Evolutionary conservation across 768 basidiomycete species (phyloP).

Genomic region (Mycena rosella): DNA sequence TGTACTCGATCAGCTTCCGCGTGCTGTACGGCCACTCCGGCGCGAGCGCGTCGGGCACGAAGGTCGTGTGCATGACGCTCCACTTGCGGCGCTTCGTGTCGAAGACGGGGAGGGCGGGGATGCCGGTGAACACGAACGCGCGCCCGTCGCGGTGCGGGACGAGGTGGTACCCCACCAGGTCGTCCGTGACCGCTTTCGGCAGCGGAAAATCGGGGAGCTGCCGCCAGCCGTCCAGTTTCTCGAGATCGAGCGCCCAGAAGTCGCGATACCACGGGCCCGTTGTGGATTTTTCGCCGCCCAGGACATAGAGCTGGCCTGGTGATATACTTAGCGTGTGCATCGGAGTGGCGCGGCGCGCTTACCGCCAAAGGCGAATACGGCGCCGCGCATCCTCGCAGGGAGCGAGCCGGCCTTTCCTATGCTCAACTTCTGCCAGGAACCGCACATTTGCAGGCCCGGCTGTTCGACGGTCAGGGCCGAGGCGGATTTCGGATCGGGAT

Average conservation of each 20-base stretch:
- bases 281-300: conserved; percentile 42
- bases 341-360: too few species aligned
- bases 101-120: conserved; percentile 48
- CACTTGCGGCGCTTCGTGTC: conserved; percentile 51
- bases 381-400: too few species aligned
- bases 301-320: conserved; percentile 45
- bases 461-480: conserved; percentile 34
- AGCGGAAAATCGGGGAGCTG: conserved; percentile 43
- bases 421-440: conserved; percentile 52
- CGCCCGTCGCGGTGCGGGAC: too few species aligned
- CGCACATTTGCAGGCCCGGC: conserved; percentile 46
- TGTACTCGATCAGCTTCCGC: conserved; percentile 29
- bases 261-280: conserved; percentile 43
- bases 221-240: conserved; percentile 42
- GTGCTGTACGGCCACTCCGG: conserved; percentile 42
- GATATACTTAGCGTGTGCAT: too few species aligned
- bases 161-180: conserved; percentile 21
- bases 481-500: conserved; percentile 44
- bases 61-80: conserved; percentile 45
- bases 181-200: conserved; percentile 12
- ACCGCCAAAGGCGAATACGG: too few species aligned
- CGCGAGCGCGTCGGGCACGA: conserved; percentile 32
- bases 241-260: conserved; percentile 44
- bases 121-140: conserved; percentile 56
- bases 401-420: too few species aligned